Evolutionary conservation across 345 rosid genomes (phyloP).

Genomic region (Syzygium aromaticum): DNA sequence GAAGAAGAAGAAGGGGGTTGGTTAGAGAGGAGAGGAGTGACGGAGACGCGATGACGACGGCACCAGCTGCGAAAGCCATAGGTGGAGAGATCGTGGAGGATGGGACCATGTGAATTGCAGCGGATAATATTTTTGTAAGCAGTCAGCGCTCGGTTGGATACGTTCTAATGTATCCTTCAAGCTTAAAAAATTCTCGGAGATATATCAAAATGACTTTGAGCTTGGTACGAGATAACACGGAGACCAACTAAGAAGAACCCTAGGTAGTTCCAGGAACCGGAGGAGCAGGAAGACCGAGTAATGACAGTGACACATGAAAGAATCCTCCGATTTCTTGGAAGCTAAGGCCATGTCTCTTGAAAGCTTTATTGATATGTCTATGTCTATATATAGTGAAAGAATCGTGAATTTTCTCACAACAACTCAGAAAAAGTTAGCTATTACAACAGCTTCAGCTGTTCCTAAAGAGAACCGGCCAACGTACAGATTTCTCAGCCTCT

Average conservation of each 20-base stretch:
- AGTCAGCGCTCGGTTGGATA: not conserved
- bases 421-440: not conserved
- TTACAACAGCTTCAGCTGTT: not conserved
- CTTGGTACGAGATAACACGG: fast-evolving
- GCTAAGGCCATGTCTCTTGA: not conserved
- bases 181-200: not conserved
- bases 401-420: not conserved
- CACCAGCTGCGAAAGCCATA: no score
- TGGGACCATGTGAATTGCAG: not conserved
- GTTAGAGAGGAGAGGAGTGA: not conserved
- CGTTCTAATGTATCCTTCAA: not conserved
- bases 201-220: not conserved
- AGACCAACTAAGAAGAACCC: not conserved
- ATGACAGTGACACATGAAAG: not conserved
- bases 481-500: not conserved
- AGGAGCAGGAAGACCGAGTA: not conserved
- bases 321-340: not conserved
- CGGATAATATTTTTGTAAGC: not conserved
- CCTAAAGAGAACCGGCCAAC: not conserved
- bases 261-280: not conserved
- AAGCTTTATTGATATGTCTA: not conserved
- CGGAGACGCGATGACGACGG: not conserved
- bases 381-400: no score
- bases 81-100: not conserved
- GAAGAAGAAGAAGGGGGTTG: not conserved